phyloP scores from a whole-genome alignment of 106 monocot genomes.

The Dendrobium chrysotoxum region DNA sequence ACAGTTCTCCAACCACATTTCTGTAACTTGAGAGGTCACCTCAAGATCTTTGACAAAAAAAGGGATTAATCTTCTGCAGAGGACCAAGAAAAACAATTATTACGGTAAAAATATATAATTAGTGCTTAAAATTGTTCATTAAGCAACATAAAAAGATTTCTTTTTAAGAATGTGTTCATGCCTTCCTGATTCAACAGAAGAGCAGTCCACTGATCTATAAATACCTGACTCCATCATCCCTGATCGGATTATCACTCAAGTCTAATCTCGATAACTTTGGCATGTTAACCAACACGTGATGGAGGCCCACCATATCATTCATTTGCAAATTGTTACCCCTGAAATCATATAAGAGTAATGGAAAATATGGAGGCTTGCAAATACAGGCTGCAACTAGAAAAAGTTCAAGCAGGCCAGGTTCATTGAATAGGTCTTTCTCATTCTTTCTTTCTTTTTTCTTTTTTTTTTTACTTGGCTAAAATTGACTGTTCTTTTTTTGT shows the following conservation, averaged over 20 bases:
- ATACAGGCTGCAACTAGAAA: not conserved
- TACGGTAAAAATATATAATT: not conserved
- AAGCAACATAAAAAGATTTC: not conserved
- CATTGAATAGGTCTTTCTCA: no score
- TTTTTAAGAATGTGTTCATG: not conserved
- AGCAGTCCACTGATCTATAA: not conserved
- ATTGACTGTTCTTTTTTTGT: no score
- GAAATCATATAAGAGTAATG: constrained; percentile 6
- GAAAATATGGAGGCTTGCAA: not conserved
- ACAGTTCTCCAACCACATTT: constrained; percentile 74
- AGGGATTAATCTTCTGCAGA: constrained; percentile 66
- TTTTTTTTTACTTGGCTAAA: no score
- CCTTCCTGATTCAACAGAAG: not conserved
- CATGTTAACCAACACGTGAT: constrained; percentile 49
- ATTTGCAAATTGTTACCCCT: constrained; percentile 68
- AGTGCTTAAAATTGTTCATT: not conserved
- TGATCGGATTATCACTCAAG: constrained; percentile 82
- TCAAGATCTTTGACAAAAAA: constrained; percentile 48
- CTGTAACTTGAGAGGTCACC: constrained; percentile 30
- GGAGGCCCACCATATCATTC: constrained; percentile 65
- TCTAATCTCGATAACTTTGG: constrained; percentile 66
- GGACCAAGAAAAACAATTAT: not conserved
- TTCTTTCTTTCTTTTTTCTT: no score
- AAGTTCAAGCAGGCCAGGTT: not conserved
- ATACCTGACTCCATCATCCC: constrained; percentile 85